phyloP scores from a whole-genome alignment of 768 basidiomycete genomes.

The Termitomyces sp. region DNA sequence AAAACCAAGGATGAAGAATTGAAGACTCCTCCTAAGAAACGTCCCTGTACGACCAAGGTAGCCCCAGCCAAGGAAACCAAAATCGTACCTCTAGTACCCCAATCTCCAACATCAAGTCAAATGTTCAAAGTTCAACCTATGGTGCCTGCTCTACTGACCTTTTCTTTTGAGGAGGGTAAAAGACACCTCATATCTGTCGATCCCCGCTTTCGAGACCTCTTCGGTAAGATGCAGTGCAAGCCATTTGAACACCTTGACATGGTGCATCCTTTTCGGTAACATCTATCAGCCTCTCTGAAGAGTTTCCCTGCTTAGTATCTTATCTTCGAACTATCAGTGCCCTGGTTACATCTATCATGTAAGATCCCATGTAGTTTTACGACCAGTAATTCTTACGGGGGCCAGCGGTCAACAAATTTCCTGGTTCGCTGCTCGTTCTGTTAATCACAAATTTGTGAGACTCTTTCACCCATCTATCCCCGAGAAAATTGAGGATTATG shows the following conservation, averaged over 20 bases:
- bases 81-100: neutral
- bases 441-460: slow-evolving; percentile 72
- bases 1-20: slow-evolving; percentile 7
- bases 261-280: slow-evolving; percentile 79
- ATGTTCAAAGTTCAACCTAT: slow-evolving; percentile 23
- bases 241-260: slow-evolving; percentile 71
- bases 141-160: slow-evolving; percentile 67
- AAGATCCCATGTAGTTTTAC: slow-evolving; percentile 17
- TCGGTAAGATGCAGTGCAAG: slow-evolving; percentile 59
- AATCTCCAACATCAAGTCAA: slow-evolving; percentile 4
- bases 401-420: slow-evolving; percentile 75
- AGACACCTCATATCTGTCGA: slow-evolving; percentile 63
- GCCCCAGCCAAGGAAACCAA: neutral
- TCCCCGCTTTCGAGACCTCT: slow-evolving; percentile 64
- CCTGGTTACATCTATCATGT: slow-evolving; percentile 69
- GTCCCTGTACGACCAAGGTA: slow-evolving; percentile 4
- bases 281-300: neutral
- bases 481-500: slow-evolving; percentile 52
- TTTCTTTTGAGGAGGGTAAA: slow-evolving; percentile 75
- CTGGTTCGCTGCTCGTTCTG: slow-evolving; percentile 81
- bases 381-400: neutral
- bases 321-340: slow-evolving; percentile 37
- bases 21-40: slow-evolving; percentile 8
- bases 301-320: neutral
- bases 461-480: slow-evolving; percentile 71